These are phyloP conservation scores for Tieghemiomyces parasiticus DNA, from an alignment of 192 early-diverging fungal genomes.

Conservation along the genomic window DNA sequence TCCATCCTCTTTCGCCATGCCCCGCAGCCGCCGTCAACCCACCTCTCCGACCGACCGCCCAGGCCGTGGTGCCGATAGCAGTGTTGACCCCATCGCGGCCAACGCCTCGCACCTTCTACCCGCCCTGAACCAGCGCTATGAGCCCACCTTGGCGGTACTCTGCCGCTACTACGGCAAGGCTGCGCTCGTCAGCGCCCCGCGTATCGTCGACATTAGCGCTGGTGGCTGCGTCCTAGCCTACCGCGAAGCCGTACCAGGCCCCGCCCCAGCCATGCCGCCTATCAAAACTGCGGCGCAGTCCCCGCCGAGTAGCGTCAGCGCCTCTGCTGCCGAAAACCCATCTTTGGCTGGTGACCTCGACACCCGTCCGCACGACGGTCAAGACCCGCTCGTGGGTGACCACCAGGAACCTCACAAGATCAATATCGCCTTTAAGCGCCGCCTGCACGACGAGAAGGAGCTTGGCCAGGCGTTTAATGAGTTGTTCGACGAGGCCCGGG, in stretches of 20 bases:
- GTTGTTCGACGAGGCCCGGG: slow-evolving; percentile 6
- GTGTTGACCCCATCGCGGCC: slow-evolving; percentile 1
- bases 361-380: background rate
- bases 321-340: too few relatives aligned
- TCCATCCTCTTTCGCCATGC: too few relatives aligned
- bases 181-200: background rate
- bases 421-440: background rate
- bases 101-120: background rate
- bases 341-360: background rate
- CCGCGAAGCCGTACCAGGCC: background rate
- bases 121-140: slow-evolving; percentile 7
- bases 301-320: background rate
- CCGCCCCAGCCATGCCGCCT: background rate
- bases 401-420: background rate
- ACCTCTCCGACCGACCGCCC: too few relatives aligned
- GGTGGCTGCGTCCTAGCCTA: background rate
- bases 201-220: background rate
- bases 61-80: too few relatives aligned
- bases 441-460: background rate
- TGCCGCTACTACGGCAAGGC: background rate
- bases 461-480: background rate
- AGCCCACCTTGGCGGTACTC: background rate
- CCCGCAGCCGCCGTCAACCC: too few relatives aligned
- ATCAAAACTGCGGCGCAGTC: background rate
- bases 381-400: background rate